These are phyloP conservation scores for Auxenochlorella pyrenoidosa DNA, from an alignment of 139 green algal genomes.

Conservation along the genomic window DNA sequence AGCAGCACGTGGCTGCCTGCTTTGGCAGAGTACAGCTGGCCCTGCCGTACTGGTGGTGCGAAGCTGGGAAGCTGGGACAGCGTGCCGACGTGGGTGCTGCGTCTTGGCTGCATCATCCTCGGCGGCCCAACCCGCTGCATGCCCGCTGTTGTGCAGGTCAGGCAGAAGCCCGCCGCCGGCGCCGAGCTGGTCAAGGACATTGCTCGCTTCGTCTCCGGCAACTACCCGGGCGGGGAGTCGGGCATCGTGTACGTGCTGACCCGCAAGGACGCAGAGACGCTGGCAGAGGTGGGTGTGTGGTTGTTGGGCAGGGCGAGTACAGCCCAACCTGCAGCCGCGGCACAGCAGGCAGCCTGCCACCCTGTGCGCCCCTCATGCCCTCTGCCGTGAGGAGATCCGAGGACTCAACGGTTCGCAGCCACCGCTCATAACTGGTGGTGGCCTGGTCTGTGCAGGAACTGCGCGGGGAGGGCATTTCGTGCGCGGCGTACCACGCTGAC, in stretches of 20 bases:
- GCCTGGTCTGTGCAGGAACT: constrained; percentile 54
- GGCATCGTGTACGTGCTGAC: constrained; percentile 95
- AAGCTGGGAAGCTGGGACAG: not conserved
- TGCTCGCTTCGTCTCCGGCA: constrained; percentile 55
- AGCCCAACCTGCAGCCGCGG: no score
- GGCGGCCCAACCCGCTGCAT: not conserved
- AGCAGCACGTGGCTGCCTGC: not conserved
- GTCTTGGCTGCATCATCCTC: no score
- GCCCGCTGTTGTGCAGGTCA: constrained; percentile 51
- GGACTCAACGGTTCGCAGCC: no score
- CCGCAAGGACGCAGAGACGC: constrained; percentile 55
- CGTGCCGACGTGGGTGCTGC: no score
- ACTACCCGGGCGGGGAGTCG: constrained; percentile 51
- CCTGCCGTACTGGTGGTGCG: not conserved
- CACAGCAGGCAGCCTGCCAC: no score
- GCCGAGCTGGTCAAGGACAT: constrained; percentile 50
- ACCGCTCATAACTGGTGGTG: constrained; percentile 26
- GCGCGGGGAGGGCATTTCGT: constrained; percentile 54
- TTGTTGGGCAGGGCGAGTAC: not conserved
- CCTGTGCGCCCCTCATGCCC: no score
- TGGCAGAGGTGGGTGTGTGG: constrained; percentile 15
- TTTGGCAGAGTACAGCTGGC: no score
- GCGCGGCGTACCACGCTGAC: constrained; percentile 87
- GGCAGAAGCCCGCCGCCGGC: constrained; percentile 43
- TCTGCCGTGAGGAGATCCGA: no score